Evolutionary conservation across 2,329 filamentous ascomycete genomes (phyloP).

Genomic region (Calonectria honghensis): DNA sequence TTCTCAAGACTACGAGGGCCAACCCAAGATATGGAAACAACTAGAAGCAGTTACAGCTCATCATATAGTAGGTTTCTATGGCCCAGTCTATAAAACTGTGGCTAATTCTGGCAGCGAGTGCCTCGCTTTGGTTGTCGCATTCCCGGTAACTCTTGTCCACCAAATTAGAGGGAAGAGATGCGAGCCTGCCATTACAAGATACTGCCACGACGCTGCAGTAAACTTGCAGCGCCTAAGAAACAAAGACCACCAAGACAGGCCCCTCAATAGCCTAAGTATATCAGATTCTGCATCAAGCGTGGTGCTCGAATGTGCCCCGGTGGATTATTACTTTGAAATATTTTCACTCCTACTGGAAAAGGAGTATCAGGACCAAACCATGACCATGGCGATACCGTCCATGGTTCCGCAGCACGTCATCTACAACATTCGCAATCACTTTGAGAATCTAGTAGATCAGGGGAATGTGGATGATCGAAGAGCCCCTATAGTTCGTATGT

Average conservation of each 20-base stretch:
- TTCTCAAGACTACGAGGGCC: constrained; percentile 49
- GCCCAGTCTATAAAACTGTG: background rate
- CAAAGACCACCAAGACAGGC: background rate
- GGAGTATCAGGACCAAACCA: constrained; percentile 45
- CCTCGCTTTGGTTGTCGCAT: constrained; percentile 52
- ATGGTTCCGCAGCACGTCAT: constrained; percentile 52
- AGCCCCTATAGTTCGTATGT: constrained; percentile 52
- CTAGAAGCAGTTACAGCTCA: constrained; percentile 42
- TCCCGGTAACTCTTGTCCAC: constrained; percentile 53
- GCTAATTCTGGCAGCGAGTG: constrained; percentile 52
- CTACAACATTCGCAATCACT: constrained; percentile 53
- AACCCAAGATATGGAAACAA: constrained; percentile 8
- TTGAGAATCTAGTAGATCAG: constrained; percentile 53
- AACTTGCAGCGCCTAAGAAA: constrained; percentile 45
- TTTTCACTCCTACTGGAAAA: constrained; percentile 53
- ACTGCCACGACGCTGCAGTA: constrained; percentile 48
- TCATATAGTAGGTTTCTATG: constrained; percentile 48
- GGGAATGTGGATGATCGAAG: constrained; percentile 44
- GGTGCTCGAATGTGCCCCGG: background rate
- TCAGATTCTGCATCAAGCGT: background rate
- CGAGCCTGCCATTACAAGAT: constrained; percentile 52
- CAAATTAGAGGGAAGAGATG: constrained; percentile 51
- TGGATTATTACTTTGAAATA: constrained; percentile 54
- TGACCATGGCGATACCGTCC: constrained; percentile 38
- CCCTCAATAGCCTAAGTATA: background rate